Conservation (phyloP, 2,329 filamentous ascomycete genomes). For the Penicillium sp. region DNA sequence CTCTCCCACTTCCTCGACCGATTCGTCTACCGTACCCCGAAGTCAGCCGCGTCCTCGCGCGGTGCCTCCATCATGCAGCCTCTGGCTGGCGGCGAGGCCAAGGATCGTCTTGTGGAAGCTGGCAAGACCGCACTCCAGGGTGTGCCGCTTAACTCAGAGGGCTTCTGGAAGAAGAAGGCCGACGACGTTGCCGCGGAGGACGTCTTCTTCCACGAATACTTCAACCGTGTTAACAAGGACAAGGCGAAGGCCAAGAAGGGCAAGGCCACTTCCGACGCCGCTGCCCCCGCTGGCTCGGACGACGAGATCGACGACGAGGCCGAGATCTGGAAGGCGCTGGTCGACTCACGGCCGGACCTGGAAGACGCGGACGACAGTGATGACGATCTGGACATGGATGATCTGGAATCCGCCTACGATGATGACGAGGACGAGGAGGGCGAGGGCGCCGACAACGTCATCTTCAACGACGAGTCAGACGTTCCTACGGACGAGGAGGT, state of each 20-base stretch:
- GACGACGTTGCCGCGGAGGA: conserved; percentile 88
- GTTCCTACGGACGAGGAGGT: conserved; percentile 52
- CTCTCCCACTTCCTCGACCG: conserved; percentile 96
- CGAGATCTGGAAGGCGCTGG: conserved; percentile 90
- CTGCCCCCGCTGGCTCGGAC: conserved; percentile 45
- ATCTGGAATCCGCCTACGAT: conserved; percentile 58
- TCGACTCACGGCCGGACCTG: conserved; percentile 77
- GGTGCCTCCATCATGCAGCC: conserved; percentile 98
- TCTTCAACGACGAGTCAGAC: conserved; percentile 52
- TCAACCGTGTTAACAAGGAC: conserved; percentile 72
- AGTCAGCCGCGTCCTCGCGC: conserved; percentile 65
- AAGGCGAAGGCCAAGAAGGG: conserved; percentile 59
- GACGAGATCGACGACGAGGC: conserved; percentile 68
- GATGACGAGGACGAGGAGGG: conserved; percentile 51
- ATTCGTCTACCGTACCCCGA: conserved; percentile 96
- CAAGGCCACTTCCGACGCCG: conserved; percentile 56
- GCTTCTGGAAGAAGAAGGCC: conserved; percentile 90
- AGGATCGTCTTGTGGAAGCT: conserved; percentile 64
- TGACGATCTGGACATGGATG: conserved; percentile 62
- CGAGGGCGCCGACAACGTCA: conserved; percentile 49
- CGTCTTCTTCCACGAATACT: conserved; percentile 98
- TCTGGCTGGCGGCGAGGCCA: conserved; percentile 66
- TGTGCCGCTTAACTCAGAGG: conserved; percentile 79
- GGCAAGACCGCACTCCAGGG: conserved; percentile 59
- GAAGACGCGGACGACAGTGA: conserved; percentile 64